A percentile compares a stretch with the other conserved stretches of the same genome.
Conservation (phyloP, 257 asterid species). For the Salvia hispanica region DNA sequence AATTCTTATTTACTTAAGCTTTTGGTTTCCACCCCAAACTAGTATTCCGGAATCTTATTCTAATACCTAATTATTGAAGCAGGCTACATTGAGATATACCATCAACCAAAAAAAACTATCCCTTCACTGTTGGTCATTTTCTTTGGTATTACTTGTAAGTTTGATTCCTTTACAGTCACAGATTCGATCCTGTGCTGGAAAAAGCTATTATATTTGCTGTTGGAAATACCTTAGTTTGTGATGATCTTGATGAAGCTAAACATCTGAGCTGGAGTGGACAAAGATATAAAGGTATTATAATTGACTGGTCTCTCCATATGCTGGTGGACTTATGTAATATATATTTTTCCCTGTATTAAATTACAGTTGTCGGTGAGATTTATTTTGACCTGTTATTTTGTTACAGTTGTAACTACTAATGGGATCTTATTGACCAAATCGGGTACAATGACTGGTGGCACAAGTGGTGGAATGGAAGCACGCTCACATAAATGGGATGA, state of each 20-base stretch:
- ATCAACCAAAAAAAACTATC: slow-evolving; percentile 16
- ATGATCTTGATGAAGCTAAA: slow-evolving; percentile 91
- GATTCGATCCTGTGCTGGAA: slow-evolving; percentile 77
- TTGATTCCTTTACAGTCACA: slow-evolving; percentile 60
- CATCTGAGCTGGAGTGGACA: slow-evolving; percentile 93
- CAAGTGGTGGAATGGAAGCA: slow-evolving; percentile 98
- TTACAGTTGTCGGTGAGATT: slow-evolving; percentile 51
- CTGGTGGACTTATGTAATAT: slow-evolving; percentile 25
- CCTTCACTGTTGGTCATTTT: slow-evolving; percentile 17
- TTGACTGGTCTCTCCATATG: slow-evolving; percentile 30
- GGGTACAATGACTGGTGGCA: slow-evolving; percentile 99
- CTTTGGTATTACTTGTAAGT: slow-evolving; percentile 13
- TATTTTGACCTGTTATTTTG: slow-evolving; percentile 20
- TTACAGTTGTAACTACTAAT: slow-evolving; percentile 89
- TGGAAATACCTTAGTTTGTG: slow-evolving; percentile 95
- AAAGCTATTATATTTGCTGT: slow-evolving; percentile 94
- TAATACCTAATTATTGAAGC: neutral
- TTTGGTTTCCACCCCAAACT: neutral
- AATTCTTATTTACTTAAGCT: neutral
- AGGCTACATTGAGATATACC: slow-evolving; percentile 10
- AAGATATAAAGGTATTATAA: slow-evolving; percentile 74
- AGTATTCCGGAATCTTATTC: neutral
- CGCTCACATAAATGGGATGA: slow-evolving; percentile 99
- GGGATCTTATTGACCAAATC: slow-evolving; percentile 91
- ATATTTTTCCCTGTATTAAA: slow-evolving; percentile 21